A percentile compares a stretch with the other conserved stretches of the same genome.
phyloP scores from a whole-genome alignment of 768 basidiomycete species.

The Hemileccinum rubropunctum region DNA sequence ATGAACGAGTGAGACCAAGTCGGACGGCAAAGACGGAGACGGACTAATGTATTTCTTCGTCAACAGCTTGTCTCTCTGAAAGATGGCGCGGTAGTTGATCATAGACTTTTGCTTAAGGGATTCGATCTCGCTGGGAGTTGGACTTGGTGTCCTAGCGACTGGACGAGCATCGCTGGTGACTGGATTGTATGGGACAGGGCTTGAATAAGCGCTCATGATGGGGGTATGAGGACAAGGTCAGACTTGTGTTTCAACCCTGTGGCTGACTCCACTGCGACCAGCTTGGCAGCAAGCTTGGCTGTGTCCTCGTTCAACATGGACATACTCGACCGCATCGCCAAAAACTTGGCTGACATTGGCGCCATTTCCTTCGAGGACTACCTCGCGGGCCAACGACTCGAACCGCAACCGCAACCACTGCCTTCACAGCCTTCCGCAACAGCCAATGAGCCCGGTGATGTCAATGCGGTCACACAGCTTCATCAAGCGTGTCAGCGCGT shows the following conservation, averaged over 20 bases:
- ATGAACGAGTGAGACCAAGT: conserved; percentile 2
- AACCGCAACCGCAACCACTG: background rate
- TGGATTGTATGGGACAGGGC: conserved; percentile 9
- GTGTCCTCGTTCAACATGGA: background rate
- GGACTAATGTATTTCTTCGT: conserved; percentile 56
- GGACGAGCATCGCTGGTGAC: conserved; percentile 14
- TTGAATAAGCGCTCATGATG: conserved; percentile 18
- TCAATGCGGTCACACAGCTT: conserved; percentile 33
- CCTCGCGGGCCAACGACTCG: conserved; percentile 9
- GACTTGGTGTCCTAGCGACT: conserved; percentile 52
- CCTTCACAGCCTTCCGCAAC: background rate
- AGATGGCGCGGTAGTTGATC: conserved; percentile 44
- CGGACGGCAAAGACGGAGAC: conserved; percentile 15
- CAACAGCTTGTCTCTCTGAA: conserved; percentile 50
- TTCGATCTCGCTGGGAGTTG: conserved; percentile 57
- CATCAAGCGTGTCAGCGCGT: conserved; percentile 42
- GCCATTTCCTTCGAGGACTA: conserved; percentile 28
- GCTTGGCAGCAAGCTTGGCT: too few species aligned
- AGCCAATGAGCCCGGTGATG: conserved; percentile 5
- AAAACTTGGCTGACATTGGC: conserved; percentile 28
- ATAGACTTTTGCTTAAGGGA: conserved; percentile 40
- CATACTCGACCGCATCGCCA: conserved; percentile 21
- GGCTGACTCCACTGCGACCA: too few species aligned
- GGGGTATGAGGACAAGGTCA: too few species aligned
- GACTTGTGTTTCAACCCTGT: too few species aligned